These are phyloP conservation scores for Thraustochytrium sp. DNA, from an alignment of 352 stramenopile species.

Conservation along the genomic window DNA sequence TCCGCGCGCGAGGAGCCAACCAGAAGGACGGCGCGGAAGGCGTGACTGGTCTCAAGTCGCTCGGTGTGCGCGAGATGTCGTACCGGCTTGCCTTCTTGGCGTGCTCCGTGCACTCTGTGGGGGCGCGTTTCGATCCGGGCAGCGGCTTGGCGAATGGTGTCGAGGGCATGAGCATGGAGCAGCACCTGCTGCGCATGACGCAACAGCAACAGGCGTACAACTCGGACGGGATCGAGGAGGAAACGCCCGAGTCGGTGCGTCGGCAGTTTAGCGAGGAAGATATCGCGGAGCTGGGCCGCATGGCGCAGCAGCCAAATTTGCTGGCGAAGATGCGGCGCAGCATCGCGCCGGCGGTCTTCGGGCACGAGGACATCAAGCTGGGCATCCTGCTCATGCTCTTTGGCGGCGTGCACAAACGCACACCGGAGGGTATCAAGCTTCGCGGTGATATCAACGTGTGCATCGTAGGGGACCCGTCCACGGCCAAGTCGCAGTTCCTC, in stretches of 20 bases:
- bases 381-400: slow-evolving; percentile 96
- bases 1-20: neutral
- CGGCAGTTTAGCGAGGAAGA: slow-evolving; percentile 44
- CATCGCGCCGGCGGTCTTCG: slow-evolving; percentile 92
- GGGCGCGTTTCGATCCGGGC: slow-evolving; percentile 49
- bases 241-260: neutral
- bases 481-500: slow-evolving; percentile 80
- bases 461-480: slow-evolving; percentile 78
- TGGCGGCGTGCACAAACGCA: slow-evolving; percentile 95
- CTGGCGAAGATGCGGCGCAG: slow-evolving; percentile 64
- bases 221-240: neutral
- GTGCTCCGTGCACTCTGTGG: slow-evolving; percentile 73
- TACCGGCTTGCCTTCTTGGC: slow-evolving; percentile 97
- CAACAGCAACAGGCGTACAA: neutral
- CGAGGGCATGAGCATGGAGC: neutral
- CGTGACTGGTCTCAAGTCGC: slow-evolving; percentile 84
- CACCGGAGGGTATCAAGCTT: slow-evolving; percentile 80
- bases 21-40: slow-evolving; percentile 54
- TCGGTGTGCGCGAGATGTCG: slow-evolving; percentile 93
- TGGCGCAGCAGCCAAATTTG: slow-evolving; percentile 29
- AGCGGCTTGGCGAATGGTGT: neutral
- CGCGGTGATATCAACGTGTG: slow-evolving; percentile 81
- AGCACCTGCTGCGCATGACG: slow-evolving; percentile 13
- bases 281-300: neutral
- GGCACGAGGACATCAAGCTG: slow-evolving; percentile 82